Conservation (phyloP, 2,329 filamentous ascomycete species). For the Fusarium acutatum region DNA sequence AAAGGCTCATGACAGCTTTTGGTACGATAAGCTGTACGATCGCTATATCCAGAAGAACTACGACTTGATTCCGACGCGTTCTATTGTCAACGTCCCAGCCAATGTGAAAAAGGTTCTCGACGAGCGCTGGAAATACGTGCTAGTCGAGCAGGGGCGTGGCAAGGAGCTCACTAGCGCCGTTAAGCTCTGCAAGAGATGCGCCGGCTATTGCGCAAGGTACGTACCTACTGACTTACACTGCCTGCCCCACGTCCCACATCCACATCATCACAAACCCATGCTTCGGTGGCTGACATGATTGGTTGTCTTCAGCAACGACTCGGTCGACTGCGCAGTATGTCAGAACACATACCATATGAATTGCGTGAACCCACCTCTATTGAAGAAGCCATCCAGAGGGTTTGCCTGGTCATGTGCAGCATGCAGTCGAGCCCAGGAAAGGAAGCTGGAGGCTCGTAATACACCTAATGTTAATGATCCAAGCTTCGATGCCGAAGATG, state of each 20-base stretch:
- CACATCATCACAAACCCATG: constrained; percentile 12
- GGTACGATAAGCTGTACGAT: constrained; percentile 97
- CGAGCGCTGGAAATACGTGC: constrained; percentile 94
- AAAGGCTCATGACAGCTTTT: constrained; percentile 87
- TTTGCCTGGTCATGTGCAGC: constrained; percentile 98
- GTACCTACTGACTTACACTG: constrained; percentile 42
- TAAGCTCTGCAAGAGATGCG: constrained; percentile 94
- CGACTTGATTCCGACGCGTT: constrained; percentile 90
- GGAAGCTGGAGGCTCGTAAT: constrained; percentile 87
- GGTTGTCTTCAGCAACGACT: constrained; percentile 74
- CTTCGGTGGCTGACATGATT: constrained; percentile 37
- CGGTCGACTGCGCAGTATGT: constrained; percentile 96
- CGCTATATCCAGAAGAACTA: constrained; percentile 98
- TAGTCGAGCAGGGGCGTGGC: constrained; percentile 91
- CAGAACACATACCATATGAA: constrained; percentile 98
- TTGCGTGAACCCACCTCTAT: constrained; percentile 88
- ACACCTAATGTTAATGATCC: constrained; percentile 80
- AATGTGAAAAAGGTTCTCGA: constrained; percentile 96
- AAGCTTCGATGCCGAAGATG: constrained; percentile 71
- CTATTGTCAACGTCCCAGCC: constrained; percentile 95
- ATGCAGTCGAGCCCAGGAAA: constrained; percentile 94
- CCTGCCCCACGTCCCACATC: constrained; percentile 26
- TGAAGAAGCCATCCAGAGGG: constrained; percentile 95
- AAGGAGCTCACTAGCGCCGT: constrained; percentile 96
- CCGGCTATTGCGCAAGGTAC: constrained; percentile 89